A percentile compares a stretch with the other conserved stretches of the same genome.
phyloP scores from a whole-genome alignment of 306 rosid species.

The Trichosanthes truncata region DNA sequence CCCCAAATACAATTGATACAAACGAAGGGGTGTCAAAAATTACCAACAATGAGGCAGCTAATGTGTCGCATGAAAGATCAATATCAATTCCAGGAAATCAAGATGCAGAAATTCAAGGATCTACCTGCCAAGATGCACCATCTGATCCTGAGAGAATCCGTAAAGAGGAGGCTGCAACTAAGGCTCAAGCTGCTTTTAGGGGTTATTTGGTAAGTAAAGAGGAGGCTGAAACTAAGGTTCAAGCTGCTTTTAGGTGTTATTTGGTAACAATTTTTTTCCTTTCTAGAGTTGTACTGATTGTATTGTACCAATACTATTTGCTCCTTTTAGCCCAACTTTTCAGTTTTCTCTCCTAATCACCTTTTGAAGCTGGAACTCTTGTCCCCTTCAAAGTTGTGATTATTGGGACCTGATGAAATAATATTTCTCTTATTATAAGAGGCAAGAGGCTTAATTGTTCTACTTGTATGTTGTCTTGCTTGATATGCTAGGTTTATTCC shows the following conservation, averaged over 20 bases:
- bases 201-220: constrained; percentile 84
- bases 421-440: background rate
- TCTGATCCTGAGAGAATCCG: constrained; percentile 54
- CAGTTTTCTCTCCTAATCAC: background rate
- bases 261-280: constrained; percentile 27
- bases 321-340: background rate
- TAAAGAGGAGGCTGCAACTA: constrained; percentile 83
- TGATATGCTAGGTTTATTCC: background rate
- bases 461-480: background rate
- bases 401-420: constrained; percentile 2
- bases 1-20: constrained; percentile 16
- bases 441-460: background rate
- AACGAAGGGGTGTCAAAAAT: constrained; percentile 36
- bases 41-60: constrained; percentile 40
- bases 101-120: constrained; percentile 37
- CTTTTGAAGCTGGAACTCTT: background rate
- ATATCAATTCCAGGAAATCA: constrained; percentile 26
- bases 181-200: constrained; percentile 92
- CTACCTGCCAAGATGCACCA: constrained; percentile 36
- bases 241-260: constrained; percentile 88
- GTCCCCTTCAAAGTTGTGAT: background rate
- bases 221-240: constrained; percentile 71
- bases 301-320: constrained; percentile 5
- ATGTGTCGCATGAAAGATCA: constrained; percentile 19
- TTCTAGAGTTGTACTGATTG: constrained; percentile 5